phyloP scores from a whole-genome alignment of 1,139 yeast species.

The Candida sp. region DNA sequence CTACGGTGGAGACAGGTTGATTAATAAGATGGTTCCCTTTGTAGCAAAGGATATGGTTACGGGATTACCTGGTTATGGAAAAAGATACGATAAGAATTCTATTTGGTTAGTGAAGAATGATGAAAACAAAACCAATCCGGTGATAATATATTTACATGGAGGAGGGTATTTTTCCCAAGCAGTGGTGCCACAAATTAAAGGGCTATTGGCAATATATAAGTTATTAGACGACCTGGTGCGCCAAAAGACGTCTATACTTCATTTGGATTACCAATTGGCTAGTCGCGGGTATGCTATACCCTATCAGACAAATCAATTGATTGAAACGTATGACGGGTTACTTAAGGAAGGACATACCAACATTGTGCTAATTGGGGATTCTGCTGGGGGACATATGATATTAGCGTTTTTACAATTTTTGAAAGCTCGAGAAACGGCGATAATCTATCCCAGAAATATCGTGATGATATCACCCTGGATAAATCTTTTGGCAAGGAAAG shows the following conservation, averaged over 20 bases:
- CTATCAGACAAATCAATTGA: slow-evolving; percentile 31
- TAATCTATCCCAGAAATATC: slow-evolving; percentile 22
- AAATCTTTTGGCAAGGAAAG: slow-evolving; percentile 9
- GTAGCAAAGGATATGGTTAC: slow-evolving; percentile 3
- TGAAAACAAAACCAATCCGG: slow-evolving; percentile 20
- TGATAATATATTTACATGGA: slow-evolving; percentile 40
- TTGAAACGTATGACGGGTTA: slow-evolving; percentile 25
- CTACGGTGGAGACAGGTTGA: neutral
- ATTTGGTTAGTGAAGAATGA: slow-evolving; percentile 35
- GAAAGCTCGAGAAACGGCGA: slow-evolving; percentile 4
- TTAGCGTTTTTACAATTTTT: slow-evolving; percentile 20
- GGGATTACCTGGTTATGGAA: slow-evolving; percentile 28
- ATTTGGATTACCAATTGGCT: slow-evolving; percentile 38
- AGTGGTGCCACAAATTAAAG: slow-evolving; percentile 28
- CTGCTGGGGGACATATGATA: slow-evolving; percentile 41
- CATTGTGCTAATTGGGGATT: slow-evolving; percentile 35
- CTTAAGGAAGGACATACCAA: slow-evolving; percentile 28
- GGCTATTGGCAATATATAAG: slow-evolving; percentile 26
- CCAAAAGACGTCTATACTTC: slow-evolving; percentile 24
- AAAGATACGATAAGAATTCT: slow-evolving; percentile 27
- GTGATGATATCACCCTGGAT: slow-evolving; percentile 43
- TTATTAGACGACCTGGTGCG: slow-evolving; percentile 25
- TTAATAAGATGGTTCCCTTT: neutral
- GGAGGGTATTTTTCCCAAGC: slow-evolving; percentile 42
- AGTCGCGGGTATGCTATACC: slow-evolving; percentile 30